Evolutionary conservation across 78 protist species (phyloP).

Genomic region (Speleostelium caveatum): DNA sequence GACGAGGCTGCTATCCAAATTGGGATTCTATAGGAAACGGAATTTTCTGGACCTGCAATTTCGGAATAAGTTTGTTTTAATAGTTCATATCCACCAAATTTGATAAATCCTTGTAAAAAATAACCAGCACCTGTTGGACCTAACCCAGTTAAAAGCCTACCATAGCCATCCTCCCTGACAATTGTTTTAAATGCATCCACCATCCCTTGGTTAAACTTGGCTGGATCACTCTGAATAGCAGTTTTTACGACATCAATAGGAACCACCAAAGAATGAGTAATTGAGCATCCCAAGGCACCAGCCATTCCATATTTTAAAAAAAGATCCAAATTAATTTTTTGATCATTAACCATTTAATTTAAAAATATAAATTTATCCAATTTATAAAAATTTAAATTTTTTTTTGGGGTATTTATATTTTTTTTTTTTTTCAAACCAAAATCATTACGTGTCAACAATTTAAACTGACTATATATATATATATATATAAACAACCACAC

Average conservation of each 20-base stretch:
- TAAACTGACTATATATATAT: too few relatives aligned
- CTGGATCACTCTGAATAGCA: constrained; percentile 66
- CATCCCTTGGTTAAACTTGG: constrained; percentile 71
- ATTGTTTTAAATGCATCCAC: constrained; percentile 60
- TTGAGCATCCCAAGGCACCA: constrained; percentile 87
- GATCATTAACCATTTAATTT: too few relatives aligned
- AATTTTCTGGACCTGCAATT: constrained; percentile 87
- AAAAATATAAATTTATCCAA: too few relatives aligned
- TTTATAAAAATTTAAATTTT: too few relatives aligned
- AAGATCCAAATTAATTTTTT: too few relatives aligned
- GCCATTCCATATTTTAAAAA: constrained; percentile 65
- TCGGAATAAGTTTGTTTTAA: constrained; percentile 90
- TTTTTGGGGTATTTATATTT: too few relatives aligned
- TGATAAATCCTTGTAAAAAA: constrained; percentile 90
- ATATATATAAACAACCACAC: too few relatives aligned
- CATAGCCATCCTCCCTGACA: constrained; percentile 82
- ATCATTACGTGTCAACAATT: too few relatives aligned
- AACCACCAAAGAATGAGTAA: constrained; percentile 88
- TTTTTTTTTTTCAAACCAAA: too few relatives aligned
- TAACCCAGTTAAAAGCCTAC: constrained; percentile 73
- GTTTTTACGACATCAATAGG: constrained; percentile 92
- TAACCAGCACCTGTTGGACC: constrained; percentile 89
- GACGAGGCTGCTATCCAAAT: constrained; percentile 89
- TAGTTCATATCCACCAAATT: constrained; percentile 94
- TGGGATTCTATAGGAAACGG: constrained; percentile 77